Percentiles rank a stretch among this genome's conserved stretches.
Evolutionary conservation across 371 early-diverging fungal genomes (phyloP).

Genomic region (Mortierella sp.): DNA sequence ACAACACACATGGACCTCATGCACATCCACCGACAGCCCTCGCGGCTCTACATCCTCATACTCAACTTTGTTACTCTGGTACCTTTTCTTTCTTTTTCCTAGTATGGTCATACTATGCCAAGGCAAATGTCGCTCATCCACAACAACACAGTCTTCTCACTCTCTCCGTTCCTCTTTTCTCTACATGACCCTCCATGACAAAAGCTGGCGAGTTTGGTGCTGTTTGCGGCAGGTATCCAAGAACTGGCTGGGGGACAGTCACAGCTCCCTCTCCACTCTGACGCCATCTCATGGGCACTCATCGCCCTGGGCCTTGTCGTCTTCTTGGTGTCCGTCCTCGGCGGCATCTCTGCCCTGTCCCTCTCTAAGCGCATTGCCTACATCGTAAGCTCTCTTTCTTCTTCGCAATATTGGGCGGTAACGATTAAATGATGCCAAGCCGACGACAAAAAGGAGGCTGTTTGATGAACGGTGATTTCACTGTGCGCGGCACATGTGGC

Average conservation of each 20-base stretch:
- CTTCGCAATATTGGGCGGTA: background rate
- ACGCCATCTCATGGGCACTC: slow-evolving; percentile 23
- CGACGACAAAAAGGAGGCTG: background rate
- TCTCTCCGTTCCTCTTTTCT: background rate
- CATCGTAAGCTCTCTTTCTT: slow-evolving; percentile 15
- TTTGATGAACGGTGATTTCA: background rate
- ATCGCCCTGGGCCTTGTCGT: slow-evolving; percentile 21
- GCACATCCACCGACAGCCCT: slow-evolving; percentile 22
- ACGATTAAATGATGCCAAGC: background rate
- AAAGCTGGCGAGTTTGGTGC: slow-evolving; percentile 27
- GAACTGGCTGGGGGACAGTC: slow-evolving; percentile 15
- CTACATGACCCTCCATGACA: background rate
- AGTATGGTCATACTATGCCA: too few relatives aligned
- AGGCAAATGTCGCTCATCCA: too few relatives aligned
- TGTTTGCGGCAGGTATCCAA: slow-evolving; percentile 30
- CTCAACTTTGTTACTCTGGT: slow-evolving; percentile 34
- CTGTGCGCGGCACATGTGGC: background rate
- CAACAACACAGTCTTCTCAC: background rate
- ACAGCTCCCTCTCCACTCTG: slow-evolving; percentile 15
- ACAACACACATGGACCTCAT: slow-evolving; percentile 14
- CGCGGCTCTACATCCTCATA: slow-evolving; percentile 26
- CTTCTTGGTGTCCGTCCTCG: slow-evolving; percentile 24
- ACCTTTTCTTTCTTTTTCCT: background rate
- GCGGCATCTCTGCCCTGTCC: slow-evolving; percentile 12
- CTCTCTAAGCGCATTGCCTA: slow-evolving; percentile 12